phyloP scores from a whole-genome alignment of 192 early-diverging fungal genomes.

The Backusella macrospora region DNA sequence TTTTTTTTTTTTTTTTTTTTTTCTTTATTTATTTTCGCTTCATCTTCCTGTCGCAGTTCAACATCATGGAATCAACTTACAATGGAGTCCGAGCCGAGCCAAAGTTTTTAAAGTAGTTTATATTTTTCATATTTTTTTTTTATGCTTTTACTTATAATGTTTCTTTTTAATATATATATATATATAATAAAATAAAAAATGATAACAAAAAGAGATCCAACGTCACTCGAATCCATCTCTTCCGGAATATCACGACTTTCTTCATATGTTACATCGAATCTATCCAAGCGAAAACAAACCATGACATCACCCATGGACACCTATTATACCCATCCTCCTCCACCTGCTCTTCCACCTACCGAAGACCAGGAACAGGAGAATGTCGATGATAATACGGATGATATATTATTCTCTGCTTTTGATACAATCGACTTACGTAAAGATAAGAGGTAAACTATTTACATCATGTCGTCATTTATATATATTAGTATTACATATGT shows the following conservation, averaged over 20 bases:
- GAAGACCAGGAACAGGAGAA: constrained; percentile 12
- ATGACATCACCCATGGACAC: constrained; percentile 21
- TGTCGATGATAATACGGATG: constrained; percentile 19
- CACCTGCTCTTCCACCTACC: constrained; percentile 32
- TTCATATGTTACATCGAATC: constrained; percentile 63
- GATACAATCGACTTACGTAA: not conserved
- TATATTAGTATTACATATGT: constrained; percentile 8
- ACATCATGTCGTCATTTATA: not conserved
- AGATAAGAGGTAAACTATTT: not conserved
- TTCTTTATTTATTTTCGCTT: constrained; percentile 1
- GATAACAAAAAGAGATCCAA: constrained; percentile 54
- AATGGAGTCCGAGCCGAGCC: constrained; percentile 52
- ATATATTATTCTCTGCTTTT: not conserved
- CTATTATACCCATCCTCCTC: constrained; percentile 19
- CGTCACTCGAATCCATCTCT: constrained; percentile 61
- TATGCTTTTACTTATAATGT: not conserved
- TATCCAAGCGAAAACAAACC: constrained; percentile 45
- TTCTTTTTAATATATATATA: not conserved
- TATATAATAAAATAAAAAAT: no score
- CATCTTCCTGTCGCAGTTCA: not conserved
- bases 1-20: not conserved
- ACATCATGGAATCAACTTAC: constrained; percentile 16
- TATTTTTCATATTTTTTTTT: no score
- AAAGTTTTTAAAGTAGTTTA: constrained; percentile 54
- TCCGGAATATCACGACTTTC: constrained; percentile 64